Conservation (phyloP, 306 rosid species). For the Vicia villosa region DNA sequence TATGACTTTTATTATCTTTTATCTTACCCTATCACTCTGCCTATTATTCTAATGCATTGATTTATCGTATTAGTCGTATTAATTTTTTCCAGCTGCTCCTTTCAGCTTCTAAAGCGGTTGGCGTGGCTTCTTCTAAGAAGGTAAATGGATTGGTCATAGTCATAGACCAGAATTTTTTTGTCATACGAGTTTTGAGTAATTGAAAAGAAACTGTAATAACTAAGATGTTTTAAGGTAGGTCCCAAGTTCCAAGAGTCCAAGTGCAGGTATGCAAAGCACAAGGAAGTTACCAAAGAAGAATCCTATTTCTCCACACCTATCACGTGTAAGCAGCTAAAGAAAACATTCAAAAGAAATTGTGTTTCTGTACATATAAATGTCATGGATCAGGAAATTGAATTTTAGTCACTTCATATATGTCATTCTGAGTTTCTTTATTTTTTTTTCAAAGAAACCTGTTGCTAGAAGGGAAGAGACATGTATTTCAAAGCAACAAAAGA, state of each 20-base stretch:
- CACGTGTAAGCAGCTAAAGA: conserved; percentile 53
- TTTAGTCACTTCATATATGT: conserved; percentile 13
- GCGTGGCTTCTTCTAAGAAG: conserved; percentile 58
- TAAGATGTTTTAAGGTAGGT: conserved; percentile 53
- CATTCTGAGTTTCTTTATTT: conserved; percentile 15
- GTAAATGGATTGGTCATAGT: conserved; percentile 45
- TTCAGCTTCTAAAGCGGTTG: conserved; percentile 61
- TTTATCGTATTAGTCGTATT: conserved; percentile 17
- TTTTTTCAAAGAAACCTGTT: conserved; percentile 45
- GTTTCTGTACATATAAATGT: conserved; percentile 9
- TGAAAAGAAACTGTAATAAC: conserved; percentile 5
- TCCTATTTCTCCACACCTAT: conserved; percentile 47
- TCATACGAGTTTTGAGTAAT: background rate
- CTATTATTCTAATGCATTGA: conserved; percentile 8
- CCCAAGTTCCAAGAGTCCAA: conserved; percentile 56
- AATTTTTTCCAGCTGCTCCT: background rate
- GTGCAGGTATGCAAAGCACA: conserved; percentile 49
- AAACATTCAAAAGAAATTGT: conserved; percentile 18
- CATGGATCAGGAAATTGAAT: conserved; percentile 18
- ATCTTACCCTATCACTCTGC: background rate
- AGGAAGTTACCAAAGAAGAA: conserved; percentile 54
- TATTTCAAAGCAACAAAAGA: conserved; percentile 59
- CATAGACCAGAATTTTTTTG: conserved; percentile 12
- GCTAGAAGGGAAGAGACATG: conserved; percentile 51
- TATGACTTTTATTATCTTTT: conserved; percentile 15